Evolutionary conservation across 768 basidiomycete genomes (phyloP).

Genomic region (Rossbeevera mucosa): DNA sequence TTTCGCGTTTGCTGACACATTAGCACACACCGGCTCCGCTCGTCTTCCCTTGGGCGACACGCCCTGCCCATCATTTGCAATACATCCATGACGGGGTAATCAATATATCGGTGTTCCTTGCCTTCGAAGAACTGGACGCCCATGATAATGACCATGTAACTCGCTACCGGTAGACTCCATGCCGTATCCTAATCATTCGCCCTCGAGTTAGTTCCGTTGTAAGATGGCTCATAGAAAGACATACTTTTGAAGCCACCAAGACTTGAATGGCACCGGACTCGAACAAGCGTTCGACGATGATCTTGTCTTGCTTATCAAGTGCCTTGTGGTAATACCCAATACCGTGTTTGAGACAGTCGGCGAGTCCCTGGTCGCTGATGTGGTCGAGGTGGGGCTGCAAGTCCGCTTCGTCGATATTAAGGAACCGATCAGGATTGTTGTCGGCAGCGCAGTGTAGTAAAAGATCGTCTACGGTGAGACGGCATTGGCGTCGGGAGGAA

Average conservation of each 20-base stretch:
- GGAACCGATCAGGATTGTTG: slow-evolving; percentile 77
- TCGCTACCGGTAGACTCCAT: slow-evolving; percentile 90
- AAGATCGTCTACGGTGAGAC: slow-evolving; percentile 89
- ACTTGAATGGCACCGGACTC: too few relatives aligned
- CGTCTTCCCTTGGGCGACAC: slow-evolving; percentile 84
- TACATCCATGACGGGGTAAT: slow-evolving; percentile 98
- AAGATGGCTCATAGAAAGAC: background rate
- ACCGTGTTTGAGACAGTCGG: slow-evolving; percentile 77
- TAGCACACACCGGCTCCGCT: slow-evolving; percentile 86
- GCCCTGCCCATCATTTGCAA: slow-evolving; percentile 99
- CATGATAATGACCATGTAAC: slow-evolving; percentile 99
- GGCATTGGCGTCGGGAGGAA: slow-evolving; percentile 88
- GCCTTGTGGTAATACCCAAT: too few relatives aligned
- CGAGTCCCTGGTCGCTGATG: slow-evolving; percentile 67
- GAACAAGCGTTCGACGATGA: slow-evolving; percentile 90
- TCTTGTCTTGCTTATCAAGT: slow-evolving; percentile 85
- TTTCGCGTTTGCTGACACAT: slow-evolving; percentile 98
- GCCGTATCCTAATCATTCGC: slow-evolving; percentile 68
- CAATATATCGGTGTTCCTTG: slow-evolving; percentile 95
- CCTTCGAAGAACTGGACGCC: slow-evolving; percentile 97
- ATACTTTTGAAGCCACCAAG: too few relatives aligned
- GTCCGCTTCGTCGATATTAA: slow-evolving; percentile 81
- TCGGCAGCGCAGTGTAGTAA: slow-evolving; percentile 86
- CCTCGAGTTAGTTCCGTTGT: background rate
- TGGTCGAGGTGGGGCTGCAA: slow-evolving; percentile 87